Percentiles rank a stretch among this genome's conserved stretches.
Evolutionary conservation across 306 rosid genomes (phyloP).

Genomic region (Biancaea sappan): DNA sequence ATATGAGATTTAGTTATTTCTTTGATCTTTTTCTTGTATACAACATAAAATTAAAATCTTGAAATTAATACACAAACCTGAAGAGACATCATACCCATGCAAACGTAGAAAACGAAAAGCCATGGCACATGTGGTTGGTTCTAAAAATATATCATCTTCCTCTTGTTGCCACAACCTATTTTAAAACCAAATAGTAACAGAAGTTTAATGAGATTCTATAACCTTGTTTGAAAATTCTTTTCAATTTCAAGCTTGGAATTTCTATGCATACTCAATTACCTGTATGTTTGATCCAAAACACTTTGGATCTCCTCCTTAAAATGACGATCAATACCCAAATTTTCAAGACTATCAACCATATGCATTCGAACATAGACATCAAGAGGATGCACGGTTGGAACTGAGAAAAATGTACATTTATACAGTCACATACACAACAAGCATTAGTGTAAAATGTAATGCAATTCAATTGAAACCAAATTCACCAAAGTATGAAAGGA

Average conservation of each 20-base stretch:
- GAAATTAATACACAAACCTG: conserved; percentile 61
- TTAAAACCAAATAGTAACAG: neutral
- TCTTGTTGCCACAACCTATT: conserved; percentile 69
- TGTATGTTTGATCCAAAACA: conserved; percentile 71
- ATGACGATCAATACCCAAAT: conserved; percentile 69
- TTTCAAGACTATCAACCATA: conserved; percentile 75
- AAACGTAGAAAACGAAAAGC: conserved; percentile 76
- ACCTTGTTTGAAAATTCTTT: too few relatives aligned
- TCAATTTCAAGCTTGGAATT: neutral
- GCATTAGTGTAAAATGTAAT: neutral
- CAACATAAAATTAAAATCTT: neutral
- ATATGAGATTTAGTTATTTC: neutral
- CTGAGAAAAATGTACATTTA: conserved; percentile 36
- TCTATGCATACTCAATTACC: conserved; percentile 34
- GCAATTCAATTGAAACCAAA: neutral
- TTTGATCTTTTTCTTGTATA: neutral
- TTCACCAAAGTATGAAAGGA: neutral
- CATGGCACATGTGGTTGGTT: conserved; percentile 73
- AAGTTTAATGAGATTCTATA: neutral
- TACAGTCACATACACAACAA: neutral
- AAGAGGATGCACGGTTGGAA: conserved; percentile 74
- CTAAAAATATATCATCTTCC: conserved; percentile 66
- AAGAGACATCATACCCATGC: conserved; percentile 75
- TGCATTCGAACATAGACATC: conserved; percentile 63
- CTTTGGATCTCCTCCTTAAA: conserved; percentile 65